Percentiles rank a stretch among this genome's conserved stretches.
These are phyloP conservation scores for Macrophomina phaseolina DNA, from an alignment of 2,329 filamentous ascomycete species.

Conservation along the genomic window DNA sequence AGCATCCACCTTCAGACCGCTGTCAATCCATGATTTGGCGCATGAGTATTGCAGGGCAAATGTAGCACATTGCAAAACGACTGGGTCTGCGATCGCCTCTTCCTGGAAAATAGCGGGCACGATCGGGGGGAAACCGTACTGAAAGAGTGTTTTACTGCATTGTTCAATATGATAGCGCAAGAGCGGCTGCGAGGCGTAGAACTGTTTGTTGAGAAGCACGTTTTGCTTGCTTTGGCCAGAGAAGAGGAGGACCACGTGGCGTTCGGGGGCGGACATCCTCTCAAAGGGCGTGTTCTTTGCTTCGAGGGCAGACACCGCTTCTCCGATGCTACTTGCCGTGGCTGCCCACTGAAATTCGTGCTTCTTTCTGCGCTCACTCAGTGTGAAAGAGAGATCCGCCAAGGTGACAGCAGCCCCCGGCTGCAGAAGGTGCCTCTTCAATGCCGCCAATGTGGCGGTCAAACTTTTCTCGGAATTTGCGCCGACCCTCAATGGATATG, in stretches of 20 bases:
- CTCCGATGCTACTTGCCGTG: too few relatives aligned
- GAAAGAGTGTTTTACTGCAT: background rate
- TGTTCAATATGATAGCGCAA: constrained; percentile 33
- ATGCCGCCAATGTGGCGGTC: too few relatives aligned
- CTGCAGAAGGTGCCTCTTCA: too few relatives aligned
- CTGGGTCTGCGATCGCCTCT: constrained; percentile 29
- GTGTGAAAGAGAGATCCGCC: too few relatives aligned
- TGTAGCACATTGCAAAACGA: constrained; percentile 40
- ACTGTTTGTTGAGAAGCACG: constrained; percentile 11
- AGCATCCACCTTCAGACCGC: constrained; percentile 28
- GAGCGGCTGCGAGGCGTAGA: background rate
- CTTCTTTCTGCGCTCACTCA: too few relatives aligned
- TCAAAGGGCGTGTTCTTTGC: too few relatives aligned
- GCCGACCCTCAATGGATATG: background rate
- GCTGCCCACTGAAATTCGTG: too few relatives aligned
- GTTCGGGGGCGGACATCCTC: too few relatives aligned
- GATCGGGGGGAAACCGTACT: constrained; percentile 28
- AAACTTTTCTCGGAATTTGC: too few relatives aligned
- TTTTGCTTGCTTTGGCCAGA: constrained; percentile 14
- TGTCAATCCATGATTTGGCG: constrained; percentile 37
- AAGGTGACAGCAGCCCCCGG: too few relatives aligned
- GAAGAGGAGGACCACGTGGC: background rate
- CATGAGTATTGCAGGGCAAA: background rate
- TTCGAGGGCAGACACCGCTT: too few relatives aligned
- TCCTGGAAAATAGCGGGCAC: constrained; percentile 33